phyloP scores from a whole-genome alignment of 2,329 filamentous ascomycete species.

The Trichoderma aggressivum region DNA sequence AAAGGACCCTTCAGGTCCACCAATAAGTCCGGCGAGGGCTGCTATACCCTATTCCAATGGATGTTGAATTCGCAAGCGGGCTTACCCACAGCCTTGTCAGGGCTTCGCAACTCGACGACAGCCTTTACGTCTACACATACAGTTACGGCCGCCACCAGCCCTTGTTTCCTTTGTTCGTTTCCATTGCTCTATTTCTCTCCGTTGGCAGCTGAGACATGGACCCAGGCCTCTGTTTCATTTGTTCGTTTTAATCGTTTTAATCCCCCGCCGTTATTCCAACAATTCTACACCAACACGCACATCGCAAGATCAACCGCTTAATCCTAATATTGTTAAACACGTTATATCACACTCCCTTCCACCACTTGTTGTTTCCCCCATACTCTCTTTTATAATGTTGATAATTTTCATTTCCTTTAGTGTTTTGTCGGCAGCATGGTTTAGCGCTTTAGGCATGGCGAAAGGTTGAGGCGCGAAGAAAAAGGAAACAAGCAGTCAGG shows the following conservation, averaged over 20 bases:
- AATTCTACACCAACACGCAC: not conserved
- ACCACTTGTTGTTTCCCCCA: not conserved
- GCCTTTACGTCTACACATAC: not conserved
- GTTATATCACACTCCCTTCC: not conserved
- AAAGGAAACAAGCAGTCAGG: not conserved
- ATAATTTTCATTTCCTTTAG: not conserved
- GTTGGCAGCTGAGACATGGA: not conserved
- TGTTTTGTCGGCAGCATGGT: not conserved
- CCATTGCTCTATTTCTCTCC: not conserved
- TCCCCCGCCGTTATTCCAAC: not conserved
- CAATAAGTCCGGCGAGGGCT: not conserved
- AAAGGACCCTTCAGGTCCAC: not conserved
- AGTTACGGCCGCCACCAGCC: not conserved
- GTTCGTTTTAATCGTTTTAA: not conserved
- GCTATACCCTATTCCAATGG: not conserved
- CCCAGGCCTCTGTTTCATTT: not conserved
- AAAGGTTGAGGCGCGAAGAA: not conserved
- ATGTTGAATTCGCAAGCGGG: not conserved
- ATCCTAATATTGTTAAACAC: not conserved
- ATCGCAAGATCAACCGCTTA: not conserved
- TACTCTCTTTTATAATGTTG: not conserved
- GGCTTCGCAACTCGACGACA: not conserved
- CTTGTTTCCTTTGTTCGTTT: not conserved
- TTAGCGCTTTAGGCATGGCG: not conserved
- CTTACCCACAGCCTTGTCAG: not conserved